Base-by-base conservation (phyloP, 2,329 filamentous ascomycete genomes). In the Sporothrix schenckii region DNA sequence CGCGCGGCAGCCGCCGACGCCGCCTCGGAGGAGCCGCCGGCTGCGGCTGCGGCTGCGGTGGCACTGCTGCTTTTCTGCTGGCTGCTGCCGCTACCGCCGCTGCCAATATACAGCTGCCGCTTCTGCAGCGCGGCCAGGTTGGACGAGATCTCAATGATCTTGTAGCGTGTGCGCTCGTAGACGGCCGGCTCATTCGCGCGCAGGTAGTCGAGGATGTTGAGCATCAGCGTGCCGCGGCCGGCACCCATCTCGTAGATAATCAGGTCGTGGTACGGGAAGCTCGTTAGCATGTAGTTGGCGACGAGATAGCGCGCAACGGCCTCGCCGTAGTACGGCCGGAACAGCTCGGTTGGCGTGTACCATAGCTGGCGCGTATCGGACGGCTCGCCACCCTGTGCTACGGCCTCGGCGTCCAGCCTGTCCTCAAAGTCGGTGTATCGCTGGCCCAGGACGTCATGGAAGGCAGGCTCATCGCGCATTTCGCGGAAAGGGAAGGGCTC, bases 181-280 rank as follows among this genome's bases (percentile, higher is more conserved):
- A 99, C 94, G 74, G 94, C 91, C 0, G 94, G 93, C 76, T 98
- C 92, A 58, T 90, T 86, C 74, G 92, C 90, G 73, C 94, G 92
- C 79, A 99, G 97, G 80, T 96, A 97, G 83, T 99, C 94, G 72
- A 99, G 86, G 71, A 99, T 94, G 80, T 99, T 99, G 78, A 95
- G 86, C 95, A 99, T 99, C 78, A 99, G 87, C 0, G 96, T 99
- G 73, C 95, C 95, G 76, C 97, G 94, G 76, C 95, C 95, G 52
- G 95, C 95, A 68, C 95, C 95, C 91, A 99, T 97, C 80, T 99
- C 95, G 86, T 97, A 99, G 79, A 99, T 96, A 76, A 97, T 92
- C 68, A 99, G 87, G 80, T 99, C 95, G 80, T 97, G 90, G 83
- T 98, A 97, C 2, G 95, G 95, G 79, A 95, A 98, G 70, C 93